Evolutionary conservation across 495 filamentous ascomycete genomes (phyloP), one percentile per base, ranked within the genome.

Genomic region (Hypoxylon fuscum): DNA sequence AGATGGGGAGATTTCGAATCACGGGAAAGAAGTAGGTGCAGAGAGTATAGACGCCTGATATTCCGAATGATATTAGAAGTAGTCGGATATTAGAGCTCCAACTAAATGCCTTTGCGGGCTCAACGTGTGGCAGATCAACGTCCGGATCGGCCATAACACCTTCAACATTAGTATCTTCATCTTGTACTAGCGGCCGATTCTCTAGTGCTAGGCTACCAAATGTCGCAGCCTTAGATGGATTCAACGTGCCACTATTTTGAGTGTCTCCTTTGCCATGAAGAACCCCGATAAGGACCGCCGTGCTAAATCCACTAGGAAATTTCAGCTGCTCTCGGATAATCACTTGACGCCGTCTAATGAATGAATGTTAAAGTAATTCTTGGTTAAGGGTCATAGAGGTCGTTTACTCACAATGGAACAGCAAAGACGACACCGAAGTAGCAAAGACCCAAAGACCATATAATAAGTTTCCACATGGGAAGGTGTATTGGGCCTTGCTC

Each of bases 341-440:
- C 15, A 98, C 93, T 77, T 98, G 91, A 58, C 86, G 89, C 49
- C 93, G 76, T 46, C 76, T 76, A 15, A 14, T 0, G 8, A 15
- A 14, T 0, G 8, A 20, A 41, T 29, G 32, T 54, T 55, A 76
- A 50, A 90, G 14, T 17, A 1, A 38, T 22, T 43, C 31, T 32
- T 5, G 3, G 17, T 22, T 12, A 29, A 35, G 17, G 5, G 14
- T 3, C 25, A 20, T 17, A 8, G 2, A 41, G 12, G 22, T 1
- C 23, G 11, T n/a, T 12, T 18, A 69, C 71, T 59, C 58, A 73
- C 74, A 85, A 68, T 0, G 95, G 95, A 0, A 98, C 95, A 0
- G 93, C 95, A 77, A 98, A 97, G 2, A 98, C 90, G 0, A 97
- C 95, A 0, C 95, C 95, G 68, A 98, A 99, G 59, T 97, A 90